phyloP scores from a whole-genome alignment of 306 rosid genomes.

The Prunus salicina region DNA sequence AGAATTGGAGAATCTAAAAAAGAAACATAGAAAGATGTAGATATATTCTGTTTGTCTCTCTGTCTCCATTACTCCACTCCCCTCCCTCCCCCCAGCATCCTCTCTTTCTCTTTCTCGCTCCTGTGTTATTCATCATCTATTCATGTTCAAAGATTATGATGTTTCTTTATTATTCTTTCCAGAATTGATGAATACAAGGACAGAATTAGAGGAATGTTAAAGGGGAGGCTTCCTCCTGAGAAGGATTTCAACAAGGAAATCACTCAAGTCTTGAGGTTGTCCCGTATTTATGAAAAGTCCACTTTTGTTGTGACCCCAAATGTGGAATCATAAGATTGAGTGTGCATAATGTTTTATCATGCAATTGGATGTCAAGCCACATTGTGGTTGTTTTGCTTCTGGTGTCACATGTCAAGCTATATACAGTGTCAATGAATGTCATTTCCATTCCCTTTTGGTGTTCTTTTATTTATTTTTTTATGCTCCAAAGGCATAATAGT shows the following conservation, averaged over 20 bases:
- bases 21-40: conserved; percentile 73
- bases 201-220: conserved; percentile 72
- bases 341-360: not conserved
- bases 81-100: not conserved
- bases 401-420: not conserved
- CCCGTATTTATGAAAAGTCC: not conserved
- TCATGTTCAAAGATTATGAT: conserved; percentile 13
- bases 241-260: conserved; percentile 86
- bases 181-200: conserved; percentile 80
- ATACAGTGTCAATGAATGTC: not conserved
- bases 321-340: not conserved
- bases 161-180: conserved; percentile 29
- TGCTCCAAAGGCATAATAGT: not conserved
- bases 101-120: not conserved
- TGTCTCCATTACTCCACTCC: too few relatives aligned
- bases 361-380: not conserved
- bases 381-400: not conserved
- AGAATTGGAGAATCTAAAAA: conserved; percentile 60
- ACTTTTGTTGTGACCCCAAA: not conserved
- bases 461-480: not conserved
- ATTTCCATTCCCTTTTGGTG: not conserved
- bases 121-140: not conserved
- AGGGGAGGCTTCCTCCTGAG: conserved; percentile 85
- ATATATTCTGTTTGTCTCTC: conserved; percentile 18
- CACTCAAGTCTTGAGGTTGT: conserved; percentile 65